A percentile compares a stretch with the other conserved stretches of the same genome.
These are phyloP conservation scores for Lachancea mirantina DNA, from an alignment of 805 yeast genomes.

Conservation along the genomic window DNA sequence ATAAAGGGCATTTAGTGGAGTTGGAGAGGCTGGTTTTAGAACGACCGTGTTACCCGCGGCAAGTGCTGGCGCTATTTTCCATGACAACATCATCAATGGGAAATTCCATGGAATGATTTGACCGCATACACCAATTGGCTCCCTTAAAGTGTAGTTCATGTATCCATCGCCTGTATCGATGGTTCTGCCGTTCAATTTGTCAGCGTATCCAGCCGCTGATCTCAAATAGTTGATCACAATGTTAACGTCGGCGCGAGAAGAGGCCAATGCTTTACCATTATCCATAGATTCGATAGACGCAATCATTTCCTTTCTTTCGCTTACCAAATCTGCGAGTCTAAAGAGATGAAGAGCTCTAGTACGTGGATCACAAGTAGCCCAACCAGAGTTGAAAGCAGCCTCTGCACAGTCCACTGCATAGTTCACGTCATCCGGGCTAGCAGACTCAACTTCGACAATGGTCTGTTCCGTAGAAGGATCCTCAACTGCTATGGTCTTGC, in stretches of 20 bases:
- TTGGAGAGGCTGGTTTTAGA: slow-evolving; percentile 69
- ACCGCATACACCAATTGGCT: slow-evolving; percentile 78
- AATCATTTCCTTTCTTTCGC: slow-evolving; percentile 53
- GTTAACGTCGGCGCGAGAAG: slow-evolving; percentile 63
- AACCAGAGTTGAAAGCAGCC: slow-evolving; percentile 49
- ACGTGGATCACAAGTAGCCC: slow-evolving; percentile 57
- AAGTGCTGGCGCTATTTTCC: slow-evolving; percentile 76
- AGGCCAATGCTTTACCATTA: slow-evolving; percentile 66
- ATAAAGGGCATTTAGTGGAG: slow-evolving; percentile 66
- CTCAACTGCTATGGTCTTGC: slow-evolving; percentile 47
- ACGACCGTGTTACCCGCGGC: slow-evolving; percentile 71
- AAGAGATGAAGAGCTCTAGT: slow-evolving; percentile 44
- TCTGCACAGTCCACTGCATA: slow-evolving; percentile 62
- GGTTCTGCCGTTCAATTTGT: slow-evolving; percentile 57
- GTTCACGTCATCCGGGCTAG: slow-evolving; percentile 57
- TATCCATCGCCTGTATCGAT: slow-evolving; percentile 58
- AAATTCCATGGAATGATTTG: slow-evolving; percentile 83
- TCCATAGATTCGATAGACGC: slow-evolving; percentile 67
- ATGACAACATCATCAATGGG: slow-evolving; percentile 71
- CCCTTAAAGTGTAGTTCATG: slow-evolving; percentile 59
- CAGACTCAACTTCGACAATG: slow-evolving; percentile 51
- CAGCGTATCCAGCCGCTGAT: slow-evolving; percentile 69
- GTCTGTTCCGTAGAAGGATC: slow-evolving; percentile 59
- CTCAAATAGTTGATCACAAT: slow-evolving; percentile 57
- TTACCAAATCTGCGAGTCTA: slow-evolving; percentile 65